Evolutionary conservation across 2,329 filamentous ascomycete species (phyloP).

Genomic region (Pyricularia sp.): DNA sequence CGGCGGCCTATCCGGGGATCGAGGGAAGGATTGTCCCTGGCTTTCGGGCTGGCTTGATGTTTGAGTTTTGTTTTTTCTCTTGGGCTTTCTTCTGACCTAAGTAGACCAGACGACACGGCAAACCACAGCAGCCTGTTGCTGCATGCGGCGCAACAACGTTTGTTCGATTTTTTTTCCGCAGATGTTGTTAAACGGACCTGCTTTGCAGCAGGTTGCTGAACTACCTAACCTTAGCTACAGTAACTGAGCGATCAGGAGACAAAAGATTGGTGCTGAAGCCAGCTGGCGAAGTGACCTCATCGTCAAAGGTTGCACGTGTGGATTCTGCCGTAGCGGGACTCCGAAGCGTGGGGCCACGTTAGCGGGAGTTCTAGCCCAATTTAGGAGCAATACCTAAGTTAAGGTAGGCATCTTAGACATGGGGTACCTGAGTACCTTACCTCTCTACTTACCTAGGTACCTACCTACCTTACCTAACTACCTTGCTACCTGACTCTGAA

Average conservation of each 20-base stretch:
- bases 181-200: background rate
- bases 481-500: too few species aligned
- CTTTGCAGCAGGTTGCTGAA: background rate
- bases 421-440: background rate
- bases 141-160: background rate
- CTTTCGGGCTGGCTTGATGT: background rate
- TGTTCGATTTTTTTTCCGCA: background rate
- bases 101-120: background rate
- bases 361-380: background rate
- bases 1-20: background rate
- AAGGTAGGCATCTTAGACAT: background rate
- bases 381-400: background rate
- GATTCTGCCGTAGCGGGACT: background rate
- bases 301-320: background rate
- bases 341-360: background rate
- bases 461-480: background rate
- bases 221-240: background rate
- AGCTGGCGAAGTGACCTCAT: constrained; percentile 1
- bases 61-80: background rate
- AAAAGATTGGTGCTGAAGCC: background rate
- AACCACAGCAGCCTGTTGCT: background rate
- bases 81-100: background rate
- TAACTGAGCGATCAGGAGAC: background rate
- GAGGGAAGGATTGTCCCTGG: background rate
- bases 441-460: too few species aligned